phyloP scores from a whole-genome alignment of 1,284 basidiomycete species.

The Moniliella sp. region DNA sequence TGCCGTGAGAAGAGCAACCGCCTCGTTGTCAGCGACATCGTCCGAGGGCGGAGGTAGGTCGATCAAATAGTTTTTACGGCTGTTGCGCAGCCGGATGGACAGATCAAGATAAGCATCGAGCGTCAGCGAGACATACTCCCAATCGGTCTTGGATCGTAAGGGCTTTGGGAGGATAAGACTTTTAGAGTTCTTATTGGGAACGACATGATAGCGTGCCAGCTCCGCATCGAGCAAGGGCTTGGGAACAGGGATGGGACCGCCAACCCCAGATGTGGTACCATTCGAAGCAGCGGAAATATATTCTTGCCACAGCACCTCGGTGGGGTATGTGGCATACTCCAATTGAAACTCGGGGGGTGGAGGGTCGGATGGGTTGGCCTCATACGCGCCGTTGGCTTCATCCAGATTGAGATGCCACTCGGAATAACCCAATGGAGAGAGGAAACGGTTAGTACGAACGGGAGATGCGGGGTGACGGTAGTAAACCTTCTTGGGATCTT shows the following conservation, averaged over 20 bases:
- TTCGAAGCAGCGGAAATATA: constrained; percentile 3
- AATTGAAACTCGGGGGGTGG: constrained; percentile 8
- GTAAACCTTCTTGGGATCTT: constrained; percentile 43
- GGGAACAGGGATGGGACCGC: constrained; percentile 38
- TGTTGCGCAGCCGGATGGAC: no score
- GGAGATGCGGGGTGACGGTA: constrained; percentile 45
- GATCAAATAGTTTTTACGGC: no score
- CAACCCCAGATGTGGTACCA: not conserved
- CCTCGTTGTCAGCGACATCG: no score
- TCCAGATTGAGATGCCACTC: constrained; percentile 57
- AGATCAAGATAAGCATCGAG: no score
- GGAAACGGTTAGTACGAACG: constrained; percentile 47
- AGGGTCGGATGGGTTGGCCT: constrained; percentile 3
- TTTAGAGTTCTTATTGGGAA: not conserved
- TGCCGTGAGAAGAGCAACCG: no score
- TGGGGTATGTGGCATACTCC: constrained; percentile 25
- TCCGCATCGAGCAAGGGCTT: constrained; percentile 45
- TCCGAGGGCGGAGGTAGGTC: no score
- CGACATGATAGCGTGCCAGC: constrained; percentile 22
- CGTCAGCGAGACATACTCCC: constrained; percentile 50
- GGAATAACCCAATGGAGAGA: constrained; percentile 57
- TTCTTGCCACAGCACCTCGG: constrained; percentile 18
- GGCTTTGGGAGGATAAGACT: constrained; percentile 7
- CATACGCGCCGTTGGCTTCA: constrained; percentile 39
- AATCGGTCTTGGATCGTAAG: constrained; percentile 48